phyloP scores from a whole-genome alignment of 1,139 yeast species.

The Blastobotrys malaysiensis region DNA sequence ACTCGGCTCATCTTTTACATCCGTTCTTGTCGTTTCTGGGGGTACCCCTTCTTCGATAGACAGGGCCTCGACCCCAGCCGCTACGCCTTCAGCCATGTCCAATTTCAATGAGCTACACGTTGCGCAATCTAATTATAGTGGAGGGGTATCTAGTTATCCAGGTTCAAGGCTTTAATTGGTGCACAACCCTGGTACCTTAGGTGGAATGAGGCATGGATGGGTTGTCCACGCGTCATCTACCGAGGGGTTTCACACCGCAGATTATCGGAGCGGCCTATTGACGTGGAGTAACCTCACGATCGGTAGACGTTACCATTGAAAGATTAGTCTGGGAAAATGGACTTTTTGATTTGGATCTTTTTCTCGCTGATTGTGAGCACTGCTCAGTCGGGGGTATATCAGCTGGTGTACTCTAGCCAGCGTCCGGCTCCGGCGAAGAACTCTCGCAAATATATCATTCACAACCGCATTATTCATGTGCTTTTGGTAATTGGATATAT shows the following conservation, averaged over 20 bases:
- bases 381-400: background rate
- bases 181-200: background rate
- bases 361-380: background rate
- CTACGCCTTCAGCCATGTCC: background rate
- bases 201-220: background rate
- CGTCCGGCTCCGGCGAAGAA: background rate
- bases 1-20: background rate
- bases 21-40: slow-evolving; percentile 1
- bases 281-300: background rate
- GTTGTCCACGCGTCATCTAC: background rate
- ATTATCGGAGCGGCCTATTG: background rate
- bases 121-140: too few relatives aligned
- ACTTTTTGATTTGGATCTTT: background rate
- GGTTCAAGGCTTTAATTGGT: background rate
- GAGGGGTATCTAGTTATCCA: background rate
- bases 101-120: background rate
- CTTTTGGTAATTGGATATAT: slow-evolving; percentile 6
- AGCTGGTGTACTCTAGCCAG: background rate
- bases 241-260: background rate
- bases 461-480: background rate
- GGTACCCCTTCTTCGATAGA: background rate
- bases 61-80: background rate
- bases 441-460: background rate
- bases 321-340: background rate
- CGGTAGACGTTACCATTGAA: background rate